Base-by-base conservation (phyloP, 108 stramenopile species). In the Skeletonema grethae region DNA sequence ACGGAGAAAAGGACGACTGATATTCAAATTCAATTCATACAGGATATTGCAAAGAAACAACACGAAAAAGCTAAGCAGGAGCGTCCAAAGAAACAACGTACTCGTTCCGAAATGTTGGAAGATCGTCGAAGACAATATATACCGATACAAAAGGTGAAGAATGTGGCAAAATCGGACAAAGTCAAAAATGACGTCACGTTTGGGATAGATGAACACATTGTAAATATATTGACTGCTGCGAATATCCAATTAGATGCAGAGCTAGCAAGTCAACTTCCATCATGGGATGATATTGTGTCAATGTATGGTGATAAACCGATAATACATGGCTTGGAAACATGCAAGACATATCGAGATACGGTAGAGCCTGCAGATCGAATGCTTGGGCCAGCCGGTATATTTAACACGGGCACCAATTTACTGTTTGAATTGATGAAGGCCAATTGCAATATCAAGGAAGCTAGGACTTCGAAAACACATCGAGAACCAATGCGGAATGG, bases 361-460 rank as follows among this genome's bases (percentile, higher is more conserved):
- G 73, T n/a, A 61, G 61, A 5, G 72, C 77, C 60, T 36, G 38
- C n/a, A 13, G 60, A 61, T 61, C 60, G 60, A 7, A 35, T 35
- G 38, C 34, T 36, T 36, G 60, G 38, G 1, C 34, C 35, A 0
- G 87, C 87, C 0, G 93, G 94, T 24, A 61, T 93, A 32, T 96
- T 96, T 82, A 93, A 92, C 64, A 91, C 95, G 0, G 95, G 95
- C 5, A 96, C 95, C 57, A 96, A 96, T 61, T 67, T 91, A 7
- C 50, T 96, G 18, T 65, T 64, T n/a, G 73, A 87, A 15, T 58
- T 91, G 41, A 43, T 94, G 29, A 65, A 85, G 16, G 63, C 61
- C 31, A 93, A 93, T 77, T 96, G 92, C 10, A 58, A 32, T 5
- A 58, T 58, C 57, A 31, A 58, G 29, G 57, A 31, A 28, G 41